A percentile compares a stretch with the other conserved stretches of the same genome.
phyloP scores from a whole-genome alignment of 345 rosid genomes.

The Firmiana major region DNA sequence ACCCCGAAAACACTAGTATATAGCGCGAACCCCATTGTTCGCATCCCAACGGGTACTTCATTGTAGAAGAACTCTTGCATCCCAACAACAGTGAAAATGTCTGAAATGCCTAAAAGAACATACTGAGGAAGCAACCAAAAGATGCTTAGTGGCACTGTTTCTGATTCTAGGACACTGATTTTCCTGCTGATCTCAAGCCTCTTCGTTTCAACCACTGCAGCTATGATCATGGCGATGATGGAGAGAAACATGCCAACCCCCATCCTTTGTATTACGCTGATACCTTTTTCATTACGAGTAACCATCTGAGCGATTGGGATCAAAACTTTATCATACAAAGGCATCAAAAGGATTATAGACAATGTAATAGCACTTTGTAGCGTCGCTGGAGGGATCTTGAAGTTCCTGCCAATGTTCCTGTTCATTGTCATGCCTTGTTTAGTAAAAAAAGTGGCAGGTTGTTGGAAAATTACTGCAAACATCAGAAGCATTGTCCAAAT shows the following conservation, averaged over 20 bases:
- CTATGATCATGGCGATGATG: constrained; percentile 67
- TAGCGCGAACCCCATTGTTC: constrained; percentile 87
- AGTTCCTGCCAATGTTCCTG: constrained; percentile 57
- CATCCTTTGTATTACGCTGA: constrained; percentile 74
- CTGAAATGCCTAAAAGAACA: constrained; percentile 74
- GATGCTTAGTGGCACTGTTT: constrained; percentile 53
- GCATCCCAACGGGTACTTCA: constrained; percentile 82
- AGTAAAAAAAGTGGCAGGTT: constrained; percentile 82
- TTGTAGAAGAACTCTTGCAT: constrained; percentile 97
- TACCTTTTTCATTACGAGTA: constrained; percentile 45
- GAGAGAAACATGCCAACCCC: constrained; percentile 87
- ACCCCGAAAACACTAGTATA: constrained; percentile 92
- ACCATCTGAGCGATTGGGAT: constrained; percentile 47
- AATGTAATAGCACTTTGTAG: constrained; percentile 81
- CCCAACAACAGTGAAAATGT: constrained; percentile 90
- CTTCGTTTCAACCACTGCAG: constrained; percentile 68
- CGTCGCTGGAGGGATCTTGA: constrained; percentile 92
- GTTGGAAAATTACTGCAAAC: constrained; percentile 90
- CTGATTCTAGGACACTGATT: constrained; percentile 12
- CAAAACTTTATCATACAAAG: constrained; percentile 62
- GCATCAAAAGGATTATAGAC: constrained; percentile 88
- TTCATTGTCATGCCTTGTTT: constrained; percentile 90
- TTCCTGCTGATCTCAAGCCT: constrained; percentile 45
- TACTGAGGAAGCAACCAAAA: constrained; percentile 87
- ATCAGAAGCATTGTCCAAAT: constrained; percentile 86